These are phyloP conservation scores for Penicillium odoratum DNA, from an alignment of 495 filamentous ascomycete genomes.

Conservation along the genomic window DNA sequence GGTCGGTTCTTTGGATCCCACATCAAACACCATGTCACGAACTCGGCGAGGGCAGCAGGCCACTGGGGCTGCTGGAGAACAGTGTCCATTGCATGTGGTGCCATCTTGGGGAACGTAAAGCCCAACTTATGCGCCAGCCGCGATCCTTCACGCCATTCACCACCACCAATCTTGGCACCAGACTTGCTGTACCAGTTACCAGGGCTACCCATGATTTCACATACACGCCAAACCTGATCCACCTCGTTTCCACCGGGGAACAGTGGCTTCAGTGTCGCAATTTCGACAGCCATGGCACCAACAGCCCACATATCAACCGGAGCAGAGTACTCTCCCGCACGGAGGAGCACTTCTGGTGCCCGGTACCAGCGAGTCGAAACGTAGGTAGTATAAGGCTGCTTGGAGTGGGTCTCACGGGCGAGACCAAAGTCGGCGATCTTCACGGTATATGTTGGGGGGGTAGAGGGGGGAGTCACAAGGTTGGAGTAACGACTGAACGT, in stretches of 20 bases:
- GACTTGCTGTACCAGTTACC: constrained; percentile 96
- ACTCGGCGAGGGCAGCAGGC: constrained; percentile 82
- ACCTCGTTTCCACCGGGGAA: constrained; percentile 99
- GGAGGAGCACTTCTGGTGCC: constrained; percentile 90
- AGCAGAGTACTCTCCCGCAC: constrained; percentile 95
- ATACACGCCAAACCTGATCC: constrained; percentile 98
- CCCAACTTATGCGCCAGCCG: constrained; percentile 91
- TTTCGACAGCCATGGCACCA: constrained; percentile 99
- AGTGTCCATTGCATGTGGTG: constrained; percentile 93
- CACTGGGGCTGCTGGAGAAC: constrained; percentile 89
- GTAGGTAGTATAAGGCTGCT: constrained; percentile 95
- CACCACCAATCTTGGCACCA: constrained; percentile 84
- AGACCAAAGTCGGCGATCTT: constrained; percentile 99
- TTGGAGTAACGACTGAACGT: constrained; percentile 90
- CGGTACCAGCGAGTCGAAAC: constrained; percentile 99
- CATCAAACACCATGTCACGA: constrained; percentile 99
- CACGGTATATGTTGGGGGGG: constrained; percentile 88
- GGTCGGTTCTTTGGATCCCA: constrained; percentile 96
- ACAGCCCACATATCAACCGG: constrained; percentile 98
- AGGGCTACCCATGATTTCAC: constrained; percentile 99
- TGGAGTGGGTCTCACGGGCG: constrained; percentile 95
- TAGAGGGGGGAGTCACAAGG: constrained; percentile 90
- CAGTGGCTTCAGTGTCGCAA: constrained; percentile 93
- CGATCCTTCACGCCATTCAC: constrained; percentile 96
- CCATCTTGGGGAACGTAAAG: constrained; percentile 99